Evolutionary conservation across 148 eudicot species (phyloP).

Genomic region (Silene conica): DNA sequence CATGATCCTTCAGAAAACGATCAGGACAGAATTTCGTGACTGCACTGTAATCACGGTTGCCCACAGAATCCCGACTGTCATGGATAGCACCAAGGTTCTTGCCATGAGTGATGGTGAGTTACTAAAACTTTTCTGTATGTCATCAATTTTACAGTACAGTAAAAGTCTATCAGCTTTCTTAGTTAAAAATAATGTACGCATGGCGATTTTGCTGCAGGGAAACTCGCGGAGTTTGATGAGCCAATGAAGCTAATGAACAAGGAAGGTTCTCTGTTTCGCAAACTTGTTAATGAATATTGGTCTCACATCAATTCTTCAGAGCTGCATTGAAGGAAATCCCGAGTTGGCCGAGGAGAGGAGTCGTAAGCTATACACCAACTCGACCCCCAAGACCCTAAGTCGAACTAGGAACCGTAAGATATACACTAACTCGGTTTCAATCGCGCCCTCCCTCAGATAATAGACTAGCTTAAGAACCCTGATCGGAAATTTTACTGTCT

Average conservation of each 20-base stretch:
- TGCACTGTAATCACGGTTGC: conserved; percentile 60
- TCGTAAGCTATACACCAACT: too few relatives aligned
- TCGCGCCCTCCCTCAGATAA: not conserved
- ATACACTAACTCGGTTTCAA: too few relatives aligned
- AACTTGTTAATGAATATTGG: conserved; percentile 52
- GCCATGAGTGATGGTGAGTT: conserved; percentile 44
- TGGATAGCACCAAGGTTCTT: conserved; percentile 54
- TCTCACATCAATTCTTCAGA: conserved; percentile 5
- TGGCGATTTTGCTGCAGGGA: conserved; percentile 30
- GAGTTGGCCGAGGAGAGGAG: too few relatives aligned
- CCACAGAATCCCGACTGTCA: conserved; percentile 59
- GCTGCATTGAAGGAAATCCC: not conserved
- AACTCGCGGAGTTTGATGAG: conserved; percentile 47
- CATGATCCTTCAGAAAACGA: conserved; percentile 43
- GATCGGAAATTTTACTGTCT: not conserved
- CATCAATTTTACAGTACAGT: not conserved
- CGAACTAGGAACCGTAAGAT: too few relatives aligned
- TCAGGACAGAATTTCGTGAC: conserved; percentile 41
- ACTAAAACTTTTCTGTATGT: not conserved
- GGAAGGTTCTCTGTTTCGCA: conserved; percentile 42
- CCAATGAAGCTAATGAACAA: conserved; percentile 44
- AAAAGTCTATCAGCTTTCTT: too few relatives aligned
- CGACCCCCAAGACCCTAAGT: too few relatives aligned
- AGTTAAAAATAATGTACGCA: not conserved
- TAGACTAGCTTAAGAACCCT: not conserved